Conservation (phyloP, 2,329 filamentous ascomycete species). For the Aspergillus neoniger region DNA sequence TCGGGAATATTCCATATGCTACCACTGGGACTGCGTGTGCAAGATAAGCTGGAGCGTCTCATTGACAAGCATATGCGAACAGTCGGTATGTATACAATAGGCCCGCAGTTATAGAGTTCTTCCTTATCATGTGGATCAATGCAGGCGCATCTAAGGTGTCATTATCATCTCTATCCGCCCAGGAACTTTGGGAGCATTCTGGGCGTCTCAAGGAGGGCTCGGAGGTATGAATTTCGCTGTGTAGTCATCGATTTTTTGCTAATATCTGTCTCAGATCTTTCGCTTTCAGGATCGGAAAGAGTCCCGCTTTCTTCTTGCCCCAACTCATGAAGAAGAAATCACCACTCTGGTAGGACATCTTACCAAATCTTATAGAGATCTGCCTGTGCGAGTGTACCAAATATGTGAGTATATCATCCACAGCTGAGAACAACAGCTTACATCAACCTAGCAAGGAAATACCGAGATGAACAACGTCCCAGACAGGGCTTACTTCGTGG, state of each 20-base stretch:
- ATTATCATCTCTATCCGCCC: slow-evolving; percentile 81
- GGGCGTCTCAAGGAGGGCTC: slow-evolving; percentile 75
- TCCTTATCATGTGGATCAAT: slow-evolving; percentile 4
- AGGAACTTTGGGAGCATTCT: slow-evolving; percentile 78
- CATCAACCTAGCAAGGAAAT: slow-evolving; percentile 70
- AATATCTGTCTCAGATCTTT: slow-evolving; percentile 63
- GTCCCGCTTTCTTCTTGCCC: slow-evolving; percentile 73
- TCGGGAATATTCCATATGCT: slow-evolving; percentile 91
- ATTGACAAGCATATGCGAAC: slow-evolving; percentile 87
- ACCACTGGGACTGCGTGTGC: slow-evolving; percentile 81
- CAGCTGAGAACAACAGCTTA: neutral
- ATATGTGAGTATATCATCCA: slow-evolving; percentile 61
- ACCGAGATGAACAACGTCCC: slow-evolving; percentile 87
- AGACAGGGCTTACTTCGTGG: slow-evolving; percentile 84
- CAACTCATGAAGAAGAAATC: slow-evolving; percentile 97
- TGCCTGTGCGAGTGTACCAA: slow-evolving; percentile 87
- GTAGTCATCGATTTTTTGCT: too few relatives aligned
- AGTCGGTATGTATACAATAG: slow-evolving; percentile 57
- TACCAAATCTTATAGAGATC: slow-evolving; percentile 78
- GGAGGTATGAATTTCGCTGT: slow-evolving; percentile 61
- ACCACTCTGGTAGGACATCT: slow-evolving; percentile 74
- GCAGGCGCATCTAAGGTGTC: slow-evolving; percentile 76
- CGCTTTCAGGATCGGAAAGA: slow-evolving; percentile 77
- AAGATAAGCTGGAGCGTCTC: slow-evolving; percentile 80
- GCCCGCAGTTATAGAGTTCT: neutral